These are phyloP conservation scores for Actinomortierella wolfii DNA, from an alignment of 371 early-diverging fungal genomes.

Conservation along the genomic window DNA sequence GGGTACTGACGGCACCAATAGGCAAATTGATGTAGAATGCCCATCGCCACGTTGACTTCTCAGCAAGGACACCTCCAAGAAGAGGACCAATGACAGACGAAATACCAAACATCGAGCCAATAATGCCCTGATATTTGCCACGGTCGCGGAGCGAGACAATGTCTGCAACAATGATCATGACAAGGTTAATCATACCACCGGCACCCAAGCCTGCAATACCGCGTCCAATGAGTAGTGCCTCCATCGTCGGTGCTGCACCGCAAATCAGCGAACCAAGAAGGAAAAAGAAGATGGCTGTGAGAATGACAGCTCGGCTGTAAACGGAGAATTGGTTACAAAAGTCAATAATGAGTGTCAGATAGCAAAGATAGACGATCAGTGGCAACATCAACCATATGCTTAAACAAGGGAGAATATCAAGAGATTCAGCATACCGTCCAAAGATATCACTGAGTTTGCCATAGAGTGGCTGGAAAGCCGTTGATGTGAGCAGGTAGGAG, in stretches of 20 bases:
- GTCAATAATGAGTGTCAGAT: neutral
- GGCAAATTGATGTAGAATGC: conserved; percentile 65
- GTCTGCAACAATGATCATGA: conserved; percentile 75
- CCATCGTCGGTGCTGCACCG: conserved; percentile 60
- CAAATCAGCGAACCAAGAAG: conserved; percentile 56
- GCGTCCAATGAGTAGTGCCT: conserved; percentile 63
- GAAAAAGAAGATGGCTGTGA: conserved; percentile 55
- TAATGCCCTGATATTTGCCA: conserved; percentile 55
- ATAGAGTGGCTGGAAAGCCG: conserved; percentile 46
- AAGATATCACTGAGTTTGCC: conserved; percentile 46
- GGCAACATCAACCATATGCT: neutral
- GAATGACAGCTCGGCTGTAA: conserved; percentile 49
- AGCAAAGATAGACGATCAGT: neutral
- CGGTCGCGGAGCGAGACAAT: conserved; percentile 47
- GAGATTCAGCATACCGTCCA: conserved; percentile 49
- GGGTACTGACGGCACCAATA: conserved; percentile 54
- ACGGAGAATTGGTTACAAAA: neutral
- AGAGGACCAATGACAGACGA: conserved; percentile 56
- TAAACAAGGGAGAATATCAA: neutral
- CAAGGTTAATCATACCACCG: conserved; percentile 70
- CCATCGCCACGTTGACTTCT: conserved; percentile 58
- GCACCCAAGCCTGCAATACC: conserved; percentile 69
- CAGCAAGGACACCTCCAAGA: conserved; percentile 57
- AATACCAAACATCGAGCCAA: conserved; percentile 50
- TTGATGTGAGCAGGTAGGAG: conserved; percentile 57